A percentile compares a stretch with the other conserved stretches of the same genome.
Evolutionary conservation across 2,329 filamentous ascomycete genomes (phyloP).

Genomic region (Colletotrichum incanum): DNA sequence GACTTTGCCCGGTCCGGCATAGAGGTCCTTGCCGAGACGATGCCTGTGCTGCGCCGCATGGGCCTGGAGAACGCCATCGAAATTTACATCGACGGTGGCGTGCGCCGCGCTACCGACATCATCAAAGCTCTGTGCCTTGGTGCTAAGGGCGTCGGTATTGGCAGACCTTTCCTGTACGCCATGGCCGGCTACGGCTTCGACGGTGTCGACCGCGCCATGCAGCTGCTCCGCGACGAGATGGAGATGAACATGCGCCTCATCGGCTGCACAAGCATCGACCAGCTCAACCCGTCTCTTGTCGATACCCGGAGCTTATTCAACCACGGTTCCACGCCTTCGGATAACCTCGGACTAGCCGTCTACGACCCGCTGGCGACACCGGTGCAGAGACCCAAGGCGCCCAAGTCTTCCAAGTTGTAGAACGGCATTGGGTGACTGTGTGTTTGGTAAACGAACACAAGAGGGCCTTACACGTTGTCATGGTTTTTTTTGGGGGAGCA

Average conservation of each 20-base stretch:
- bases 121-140: slow-evolving; percentile 95
- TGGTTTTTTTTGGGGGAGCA: not conserved
- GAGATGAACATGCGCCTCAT: slow-evolving; percentile 99
- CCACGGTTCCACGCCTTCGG: slow-evolving; percentile 65
- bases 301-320: slow-evolving; percentile 80
- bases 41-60: slow-evolving; percentile 84
- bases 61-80: slow-evolving; percentile 85
- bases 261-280: slow-evolving; percentile 80
- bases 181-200: slow-evolving; percentile 93
- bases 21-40: slow-evolving; percentile 93
- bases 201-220: slow-evolving; percentile 94
- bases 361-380: slow-evolving; percentile 71
- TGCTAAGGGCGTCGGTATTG: slow-evolving; percentile 93
- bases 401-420: slow-evolving; percentile 63
- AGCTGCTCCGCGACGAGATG: slow-evolving; percentile 94
- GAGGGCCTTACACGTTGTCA: not conserved
- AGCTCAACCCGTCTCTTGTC: slow-evolving; percentile 85
- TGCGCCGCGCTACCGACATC: slow-evolving; percentile 92
- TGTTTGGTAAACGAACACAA: not conserved
- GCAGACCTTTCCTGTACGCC: slow-evolving; percentile 93
- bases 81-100: slow-evolving; percentile 91
- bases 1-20: slow-evolving; percentile 92
- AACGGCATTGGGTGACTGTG: too few species aligned
- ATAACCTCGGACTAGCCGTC: slow-evolving; percentile 63
- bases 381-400: slow-evolving; percentile 62